Evolutionary conservation across 2,329 filamentous ascomycete species (phyloP).

Genomic region (Fusarium brachygibbosum): DNA sequence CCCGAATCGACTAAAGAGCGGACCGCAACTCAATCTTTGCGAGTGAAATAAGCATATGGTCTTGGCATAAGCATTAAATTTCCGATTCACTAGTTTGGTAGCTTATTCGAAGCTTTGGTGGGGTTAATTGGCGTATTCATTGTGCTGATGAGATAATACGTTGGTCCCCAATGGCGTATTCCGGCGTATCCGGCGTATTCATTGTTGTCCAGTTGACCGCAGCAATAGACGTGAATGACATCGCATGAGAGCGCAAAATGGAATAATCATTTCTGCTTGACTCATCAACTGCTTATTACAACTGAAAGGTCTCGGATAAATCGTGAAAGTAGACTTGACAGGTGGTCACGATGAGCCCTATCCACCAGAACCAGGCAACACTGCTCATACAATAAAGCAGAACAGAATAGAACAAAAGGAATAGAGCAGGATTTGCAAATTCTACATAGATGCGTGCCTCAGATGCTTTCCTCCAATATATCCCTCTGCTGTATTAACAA

Average conservation of each 20-base stretch:
- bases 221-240: too few relatives aligned
- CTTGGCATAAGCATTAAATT: slow-evolving; percentile 1
- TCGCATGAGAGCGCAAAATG: accelerated
- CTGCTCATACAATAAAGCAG: background rate
- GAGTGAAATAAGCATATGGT: background rate
- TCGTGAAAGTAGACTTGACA: too few relatives aligned
- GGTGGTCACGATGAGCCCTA: background rate
- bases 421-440: accelerated
- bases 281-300: background rate
- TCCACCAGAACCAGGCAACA: background rate
- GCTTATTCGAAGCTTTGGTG: background rate
- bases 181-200: slow-evolving; percentile 20
- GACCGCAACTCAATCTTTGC: background rate
- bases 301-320: background rate
- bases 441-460: slow-evolving; percentile 49
- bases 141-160: background rate
- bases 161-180: slow-evolving; percentile 9
- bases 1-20: background rate
- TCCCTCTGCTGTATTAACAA: slow-evolving; percentile 50
- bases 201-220: background rate
- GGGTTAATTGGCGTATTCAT: background rate
- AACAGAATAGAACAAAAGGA: background rate
- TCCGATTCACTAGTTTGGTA: too few relatives aligned
- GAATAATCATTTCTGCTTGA: accelerated
- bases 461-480: slow-evolving; percentile 51